phyloP scores from a whole-genome alignment of 176 grass and related monocot genomes.

The Olyra latifolia region DNA sequence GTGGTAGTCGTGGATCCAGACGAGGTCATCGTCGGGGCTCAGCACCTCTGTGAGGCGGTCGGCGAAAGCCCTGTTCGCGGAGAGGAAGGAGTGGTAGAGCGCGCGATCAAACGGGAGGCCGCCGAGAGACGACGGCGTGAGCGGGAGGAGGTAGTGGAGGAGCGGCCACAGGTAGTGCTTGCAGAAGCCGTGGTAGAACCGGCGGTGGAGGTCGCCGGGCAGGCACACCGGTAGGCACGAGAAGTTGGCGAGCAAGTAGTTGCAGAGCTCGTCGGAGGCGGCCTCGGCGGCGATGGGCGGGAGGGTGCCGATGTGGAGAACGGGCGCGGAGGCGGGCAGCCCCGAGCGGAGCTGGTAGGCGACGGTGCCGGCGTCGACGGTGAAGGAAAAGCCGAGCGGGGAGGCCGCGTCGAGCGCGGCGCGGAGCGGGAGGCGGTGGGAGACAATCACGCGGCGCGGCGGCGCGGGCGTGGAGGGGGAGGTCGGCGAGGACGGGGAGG shows the following conservation, averaged over 20 bases:
- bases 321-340: conserved; percentile 42
- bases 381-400: conserved; percentile 59
- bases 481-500: conserved; percentile 35
- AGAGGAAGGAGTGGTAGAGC: conserved; percentile 92
- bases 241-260: conserved; percentile 52
- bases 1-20: conserved; percentile 98
- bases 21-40: conserved; percentile 76
- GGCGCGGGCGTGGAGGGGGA: neutral
- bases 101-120: conserved; percentile 81
- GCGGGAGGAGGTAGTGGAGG: conserved; percentile 88
- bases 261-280: conserved; percentile 61
- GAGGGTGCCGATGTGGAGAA: conserved; percentile 74
- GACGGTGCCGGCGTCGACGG: conserved; percentile 50
- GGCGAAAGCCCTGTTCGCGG: conserved; percentile 83
- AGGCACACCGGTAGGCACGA: conserved; percentile 79
- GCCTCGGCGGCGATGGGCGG: conserved; percentile 34
- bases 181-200: conserved; percentile 88
- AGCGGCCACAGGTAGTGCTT: conserved; percentile 99
- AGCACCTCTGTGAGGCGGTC: conserved; percentile 90
- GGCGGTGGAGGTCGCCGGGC: conserved; percentile 67
- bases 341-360: conserved; percentile 77
- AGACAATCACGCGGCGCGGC: conserved; percentile 64
- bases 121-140: conserved; percentile 60
- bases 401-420: conserved; percentile 30
- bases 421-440: conserved; percentile 76